Percentiles rank a stretch among this genome's conserved stretches.
These are phyloP conservation scores for Datura wrightii DNA, from an alignment of 257 asterid species.

Conservation along the genomic window DNA sequence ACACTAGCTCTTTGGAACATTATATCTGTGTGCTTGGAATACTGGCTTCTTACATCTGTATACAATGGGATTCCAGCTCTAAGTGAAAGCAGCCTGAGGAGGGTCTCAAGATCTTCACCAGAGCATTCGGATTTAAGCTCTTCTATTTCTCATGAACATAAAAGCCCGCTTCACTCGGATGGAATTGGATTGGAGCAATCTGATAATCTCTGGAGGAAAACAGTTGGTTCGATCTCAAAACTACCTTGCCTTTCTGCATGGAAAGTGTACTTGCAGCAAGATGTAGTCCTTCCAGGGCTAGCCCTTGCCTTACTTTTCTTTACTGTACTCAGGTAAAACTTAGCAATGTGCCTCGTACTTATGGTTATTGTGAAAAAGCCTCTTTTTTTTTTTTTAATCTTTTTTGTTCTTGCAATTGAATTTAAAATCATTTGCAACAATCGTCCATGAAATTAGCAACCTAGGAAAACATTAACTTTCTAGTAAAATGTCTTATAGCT, in stretches of 20 bases:
- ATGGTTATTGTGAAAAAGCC: background rate
- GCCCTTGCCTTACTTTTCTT: slow-evolving; percentile 80
- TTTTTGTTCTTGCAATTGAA: background rate
- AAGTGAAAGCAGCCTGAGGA: slow-evolving; percentile 51
- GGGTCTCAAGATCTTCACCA: slow-evolving; percentile 43
- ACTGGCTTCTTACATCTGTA: slow-evolving; percentile 77
- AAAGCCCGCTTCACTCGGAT: slow-evolving; percentile 30
- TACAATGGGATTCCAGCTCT: slow-evolving; percentile 74
- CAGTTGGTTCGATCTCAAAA: slow-evolving; percentile 42
- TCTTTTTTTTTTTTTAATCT: no score
- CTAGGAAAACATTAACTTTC: background rate
- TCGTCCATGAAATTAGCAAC: background rate
- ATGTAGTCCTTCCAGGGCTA: slow-evolving; percentile 76
- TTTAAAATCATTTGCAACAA: background rate
- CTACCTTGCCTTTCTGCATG: slow-evolving; percentile 69
- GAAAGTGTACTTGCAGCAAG: slow-evolving; percentile 75
- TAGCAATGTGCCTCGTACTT: background rate
- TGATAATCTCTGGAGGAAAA: slow-evolving; percentile 38
- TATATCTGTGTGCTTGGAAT: slow-evolving; percentile 69
- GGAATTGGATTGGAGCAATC: slow-evolving; percentile 35
- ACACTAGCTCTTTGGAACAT: slow-evolving; percentile 71
- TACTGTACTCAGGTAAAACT: slow-evolving; percentile 74
- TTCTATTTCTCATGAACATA: slow-evolving; percentile 38
- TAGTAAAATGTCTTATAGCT: background rate
- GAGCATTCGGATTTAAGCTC: slow-evolving; percentile 40